Base-by-base conservation (phyloP, 2,329 filamentous ascomycete species). In the Colletotrichum phormii region DNA sequence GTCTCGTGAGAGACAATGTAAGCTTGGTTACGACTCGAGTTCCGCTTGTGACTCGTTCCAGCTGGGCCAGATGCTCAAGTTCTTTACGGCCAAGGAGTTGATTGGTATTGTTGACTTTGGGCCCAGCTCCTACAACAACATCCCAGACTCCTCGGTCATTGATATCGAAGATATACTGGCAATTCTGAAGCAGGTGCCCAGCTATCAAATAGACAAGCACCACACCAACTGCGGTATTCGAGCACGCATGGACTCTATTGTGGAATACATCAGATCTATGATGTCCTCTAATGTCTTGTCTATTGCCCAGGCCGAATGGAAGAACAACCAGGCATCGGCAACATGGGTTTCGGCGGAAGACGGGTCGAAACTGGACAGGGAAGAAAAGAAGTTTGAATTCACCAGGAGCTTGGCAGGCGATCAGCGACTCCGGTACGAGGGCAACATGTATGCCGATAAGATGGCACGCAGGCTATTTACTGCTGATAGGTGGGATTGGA, bases 41-140 rank as follows among this genome's bases (percentile, higher is more conserved):
- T 82, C 88, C 2, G 90, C 92, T 54, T 95, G 93, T 80, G 93
- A 95, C 82, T 91, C 90, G 2, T 95, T 93, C 78, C 93, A 95
- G 81, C 88, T 95, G 1, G 93, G 93, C 26, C 92, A 95, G 81
- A 94, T 94, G 86, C 82, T 94, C 75, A 91, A 90, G 75, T 95
- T 95, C 81, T 88, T 95, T 46, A 83, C 86, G 15, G 86, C 87
- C 75, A 90, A 90, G 75, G 86, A 88, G 33, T 88, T 94, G 0
- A 78, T 94, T 4, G 88, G 87, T 49, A 81, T 94, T 1, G 84
- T 88, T 7, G 88, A 90, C 78, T 90, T 89, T 74, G 86, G 87
- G 46, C 84, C 88, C 0, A 77, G 79, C 2, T 88, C 87, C 1
- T 78, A 87, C 6, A 83, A 86, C 58, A 71, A 77, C 29, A 78